These are phyloP conservation scores for Pelomyxa schiedti DNA, from an alignment of 78 protist genomes.

Conservation along the genomic window DNA sequence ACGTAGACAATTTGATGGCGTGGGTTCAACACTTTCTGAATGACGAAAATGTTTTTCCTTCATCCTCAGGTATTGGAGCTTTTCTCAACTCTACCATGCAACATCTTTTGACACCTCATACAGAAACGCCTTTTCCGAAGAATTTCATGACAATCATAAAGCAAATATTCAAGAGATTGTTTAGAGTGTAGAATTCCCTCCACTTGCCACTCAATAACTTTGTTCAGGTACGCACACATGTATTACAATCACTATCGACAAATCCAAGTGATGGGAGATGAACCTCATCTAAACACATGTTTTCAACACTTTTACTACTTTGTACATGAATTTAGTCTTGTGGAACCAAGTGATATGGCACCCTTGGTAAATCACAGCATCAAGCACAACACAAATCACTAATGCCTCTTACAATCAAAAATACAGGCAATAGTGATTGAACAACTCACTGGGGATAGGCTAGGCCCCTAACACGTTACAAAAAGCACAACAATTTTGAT, in stretches of 20 bases:
- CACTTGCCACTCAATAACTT: too few relatives aligned
- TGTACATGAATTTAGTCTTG: conserved; percentile 62
- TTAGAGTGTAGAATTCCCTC: too few relatives aligned
- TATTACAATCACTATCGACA: conserved; percentile 83
- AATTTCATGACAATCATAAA: conserved; percentile 57
- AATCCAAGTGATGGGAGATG: conserved; percentile 64
- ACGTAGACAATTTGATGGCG: conserved; percentile 85
- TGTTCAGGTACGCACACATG: conserved; percentile 94
- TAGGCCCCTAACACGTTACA: too few relatives aligned
- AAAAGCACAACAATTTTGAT: too few relatives aligned
- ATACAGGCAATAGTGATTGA: too few relatives aligned
- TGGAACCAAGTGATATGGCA: conserved; percentile 61
- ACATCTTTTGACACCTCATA: background rate
- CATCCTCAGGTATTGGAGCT: conserved; percentile 23
- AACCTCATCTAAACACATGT: conserved; percentile 75
- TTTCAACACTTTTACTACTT: conserved; percentile 68
- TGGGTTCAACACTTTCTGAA: conserved; percentile 92
- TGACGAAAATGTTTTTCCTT: conserved; percentile 86
- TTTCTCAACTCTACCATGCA: background rate
- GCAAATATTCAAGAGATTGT: conserved; percentile 71
- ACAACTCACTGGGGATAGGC: too few relatives aligned
- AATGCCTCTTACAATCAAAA: too few relatives aligned
- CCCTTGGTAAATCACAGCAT: too few relatives aligned
- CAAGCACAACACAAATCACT: too few relatives aligned
- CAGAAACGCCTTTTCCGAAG: conserved; percentile 78